Conservation (phyloP, 495 filamentous ascomycete species). For the Choiromyces venosus region DNA sequence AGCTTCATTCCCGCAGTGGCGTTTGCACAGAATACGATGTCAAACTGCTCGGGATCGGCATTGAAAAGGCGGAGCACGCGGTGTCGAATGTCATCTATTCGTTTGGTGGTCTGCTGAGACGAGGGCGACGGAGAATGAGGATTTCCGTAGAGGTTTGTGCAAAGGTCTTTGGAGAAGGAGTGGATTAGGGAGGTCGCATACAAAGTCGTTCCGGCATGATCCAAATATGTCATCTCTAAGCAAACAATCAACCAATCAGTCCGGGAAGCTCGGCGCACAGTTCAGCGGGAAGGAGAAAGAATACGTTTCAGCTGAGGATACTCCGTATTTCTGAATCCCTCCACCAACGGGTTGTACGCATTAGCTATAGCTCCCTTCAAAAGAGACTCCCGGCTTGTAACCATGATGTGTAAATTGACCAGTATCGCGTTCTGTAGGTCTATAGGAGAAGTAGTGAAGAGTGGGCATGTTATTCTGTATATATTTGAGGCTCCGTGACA, state of each 20-base stretch:
- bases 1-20: slow-evolving; percentile 88
- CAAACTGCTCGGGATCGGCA: slow-evolving; percentile 75
- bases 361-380: slow-evolving; percentile 14
- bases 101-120: slow-evolving; percentile 66
- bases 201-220: slow-evolving; percentile 84
- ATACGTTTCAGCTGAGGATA: slow-evolving; percentile 84
- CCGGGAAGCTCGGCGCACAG: slow-evolving; percentile 3
- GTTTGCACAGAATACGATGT: slow-evolving; percentile 87
- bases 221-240: slow-evolving; percentile 74
- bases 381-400: slow-evolving; percentile 7
- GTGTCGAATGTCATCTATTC: slow-evolving; percentile 71
- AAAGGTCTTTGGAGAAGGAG: slow-evolving; percentile 67
- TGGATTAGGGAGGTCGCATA: slow-evolving; percentile 79
- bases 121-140: slow-evolving; percentile 82
- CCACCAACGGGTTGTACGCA: slow-evolving; percentile 62
- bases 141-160: slow-evolving; percentile 76
- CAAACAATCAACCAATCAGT: slow-evolving; percentile 20
- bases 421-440: not conserved
- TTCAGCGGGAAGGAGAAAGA: not conserved
- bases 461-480: not conserved
- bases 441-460: not conserved
- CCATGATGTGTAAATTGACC: slow-evolving; percentile 7
- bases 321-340: slow-evolving; percentile 62
- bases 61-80: slow-evolving; percentile 72
- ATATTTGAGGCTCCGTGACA: not conserved